phyloP scores from a whole-genome alignment of 2,329 filamentous ascomycete genomes.

The Pezicula radicicola region DNA sequence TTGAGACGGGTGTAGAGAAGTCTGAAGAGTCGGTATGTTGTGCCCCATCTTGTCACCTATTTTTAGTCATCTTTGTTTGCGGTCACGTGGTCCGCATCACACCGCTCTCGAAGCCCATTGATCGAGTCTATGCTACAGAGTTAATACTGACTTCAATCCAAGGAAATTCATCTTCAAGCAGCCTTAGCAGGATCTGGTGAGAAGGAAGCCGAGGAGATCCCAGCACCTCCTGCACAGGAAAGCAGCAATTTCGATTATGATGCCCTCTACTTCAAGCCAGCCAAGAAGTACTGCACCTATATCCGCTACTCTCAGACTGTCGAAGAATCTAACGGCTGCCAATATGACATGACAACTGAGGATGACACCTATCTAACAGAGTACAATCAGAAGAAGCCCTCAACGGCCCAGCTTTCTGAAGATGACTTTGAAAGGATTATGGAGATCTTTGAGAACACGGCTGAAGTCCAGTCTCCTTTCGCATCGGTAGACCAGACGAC shows the following conservation, averaged over 20 bases:
- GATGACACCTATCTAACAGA: conserved; percentile 82
- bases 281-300: conserved; percentile 58
- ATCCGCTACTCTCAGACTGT: conserved; percentile 98
- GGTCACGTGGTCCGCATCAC: conserved; percentile 17
- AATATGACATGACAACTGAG: conserved; percentile 92
- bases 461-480: conserved; percentile 79
- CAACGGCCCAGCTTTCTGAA: conserved; percentile 69
- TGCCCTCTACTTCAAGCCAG: conserved; percentile 81
- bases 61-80: conserved; percentile 10
- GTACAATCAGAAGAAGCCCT: conserved; percentile 74
- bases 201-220: conserved; percentile 42
- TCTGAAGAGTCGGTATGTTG: conserved; percentile 91
- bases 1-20: conserved; percentile 96
- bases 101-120: background rate
- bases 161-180: conserved; percentile 34
- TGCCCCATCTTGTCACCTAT: conserved; percentile 15
- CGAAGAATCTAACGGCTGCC: conserved; percentile 86
- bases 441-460: conserved; percentile 90
- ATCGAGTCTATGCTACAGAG: background rate
- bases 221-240: conserved; percentile 61
- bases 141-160: conserved; percentile 10
- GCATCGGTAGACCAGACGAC: conserved; percentile 87
- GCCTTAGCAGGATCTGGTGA: conserved; percentile 22
- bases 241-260: conserved; percentile 75
- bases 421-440: conserved; percentile 93